Evolutionary conservation across 2,329 filamentous ascomycete genomes (phyloP), one percentile per base, ranked within the genome.

Genomic region (Uncinocarpus reesii): DNA sequence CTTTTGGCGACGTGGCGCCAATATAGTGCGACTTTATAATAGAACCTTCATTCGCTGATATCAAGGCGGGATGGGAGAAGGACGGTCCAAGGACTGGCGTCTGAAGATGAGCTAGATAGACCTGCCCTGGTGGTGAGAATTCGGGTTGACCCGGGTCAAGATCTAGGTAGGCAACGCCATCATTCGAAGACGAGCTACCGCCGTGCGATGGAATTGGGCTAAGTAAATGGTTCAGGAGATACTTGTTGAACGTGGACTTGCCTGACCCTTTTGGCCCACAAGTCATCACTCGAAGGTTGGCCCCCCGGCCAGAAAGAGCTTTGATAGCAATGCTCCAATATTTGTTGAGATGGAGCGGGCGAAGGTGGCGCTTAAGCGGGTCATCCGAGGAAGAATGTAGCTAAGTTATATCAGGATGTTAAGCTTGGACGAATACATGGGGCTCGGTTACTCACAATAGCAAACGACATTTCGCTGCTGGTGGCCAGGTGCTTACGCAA

Each of bases 131-230:
- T 5, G 77, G 69, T 1, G 71, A 71, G 55, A 78, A 79, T 56
- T 81, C 78, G 8, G 78, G 77, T 55, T 78, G 75, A 6, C 71
- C 72, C 5, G 76, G 71, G 53, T 82, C 78, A 2, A 81, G 65
- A 53, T 81, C 79, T 13, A 82, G 64, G 52, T 76, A 76, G 46
- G 71, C 72, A 20, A 75, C 70, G 3, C 68, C 67, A 47, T 68
- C 62, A 21, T 62, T 58, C 44, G 61, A 61, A 41, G 46, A 52
- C 38, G 61, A 57, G 16, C 54, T 55, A 24, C 50, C 58, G 36
- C 65, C 62, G 4, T 60, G 53, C 42, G 62, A 52, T 48, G 61
- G 68, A 2, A 62, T 60, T 18, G 64, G 62, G 24, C 64, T 69
- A 15, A 79, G 65, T 24, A 78, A 65, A 48, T 75, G 70, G 55